Evolutionary conservation across 2,329 filamentous ascomycete genomes (phyloP).

Genomic region (Aphanoascus verrucosus): DNA sequence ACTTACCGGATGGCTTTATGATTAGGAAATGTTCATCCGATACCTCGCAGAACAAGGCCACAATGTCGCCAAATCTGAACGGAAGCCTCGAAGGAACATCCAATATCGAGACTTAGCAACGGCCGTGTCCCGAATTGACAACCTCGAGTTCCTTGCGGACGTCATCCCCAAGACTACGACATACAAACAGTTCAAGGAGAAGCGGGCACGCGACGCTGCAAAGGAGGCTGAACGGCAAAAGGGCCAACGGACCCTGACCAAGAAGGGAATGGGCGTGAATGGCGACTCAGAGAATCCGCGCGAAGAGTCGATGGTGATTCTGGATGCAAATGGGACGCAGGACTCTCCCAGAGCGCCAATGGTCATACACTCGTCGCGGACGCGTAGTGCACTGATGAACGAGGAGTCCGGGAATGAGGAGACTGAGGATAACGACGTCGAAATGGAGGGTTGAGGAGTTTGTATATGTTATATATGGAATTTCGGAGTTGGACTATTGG

Average conservation of each 20-base stretch:
- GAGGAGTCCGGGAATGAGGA: constrained; percentile 33
- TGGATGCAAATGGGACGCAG: constrained; percentile 14
- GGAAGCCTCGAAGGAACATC: constrained; percentile 83
- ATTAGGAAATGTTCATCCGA: constrained; percentile 86
- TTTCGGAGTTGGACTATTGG: background rate
- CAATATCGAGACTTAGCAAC: constrained; percentile 95
- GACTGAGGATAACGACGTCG: constrained; percentile 44
- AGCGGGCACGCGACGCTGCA: constrained; percentile 26
- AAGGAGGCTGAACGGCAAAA: constrained; percentile 28
- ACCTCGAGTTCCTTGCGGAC: constrained; percentile 88
- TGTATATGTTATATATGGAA: background rate
- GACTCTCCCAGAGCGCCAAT: constrained; percentile 27
- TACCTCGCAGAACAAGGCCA: constrained; percentile 76
- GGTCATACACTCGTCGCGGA: constrained; percentile 24
- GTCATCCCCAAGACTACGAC: constrained; percentile 77
- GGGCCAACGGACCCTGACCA: constrained; percentile 30
- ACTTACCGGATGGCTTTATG: constrained; percentile 5
- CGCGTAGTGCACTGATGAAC: constrained; percentile 45
- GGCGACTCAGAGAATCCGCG: constrained; percentile 18
- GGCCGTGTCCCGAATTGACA: constrained; percentile 78
- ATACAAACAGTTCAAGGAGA: constrained; percentile 67
- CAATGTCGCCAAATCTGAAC: constrained; percentile 79
- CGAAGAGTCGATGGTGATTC: constrained; percentile 17
- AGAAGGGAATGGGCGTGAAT: constrained; percentile 16
- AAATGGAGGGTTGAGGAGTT: constrained; percentile 42